Percentiles rank a stretch among this genome's conserved stretches.
These are phyloP conservation scores for Epichloe elymi DNA, from an alignment of 2,329 filamentous ascomycete genomes.

Conservation along the genomic window DNA sequence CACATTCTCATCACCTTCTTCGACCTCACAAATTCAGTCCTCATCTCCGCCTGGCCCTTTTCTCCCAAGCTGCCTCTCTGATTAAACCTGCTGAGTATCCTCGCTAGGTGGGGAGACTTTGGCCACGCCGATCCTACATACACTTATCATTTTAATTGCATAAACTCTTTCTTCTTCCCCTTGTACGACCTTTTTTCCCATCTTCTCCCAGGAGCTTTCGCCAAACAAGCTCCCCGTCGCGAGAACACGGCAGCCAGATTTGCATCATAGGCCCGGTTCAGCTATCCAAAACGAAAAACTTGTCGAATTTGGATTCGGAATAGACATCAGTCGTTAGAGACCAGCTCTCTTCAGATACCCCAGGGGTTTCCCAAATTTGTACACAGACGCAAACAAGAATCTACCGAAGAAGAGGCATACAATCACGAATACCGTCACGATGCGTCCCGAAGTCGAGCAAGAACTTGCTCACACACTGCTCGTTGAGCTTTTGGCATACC, in stretches of 20 bases:
- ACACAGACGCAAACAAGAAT: not conserved
- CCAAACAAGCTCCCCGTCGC: conserved; percentile 3
- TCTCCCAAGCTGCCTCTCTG: not conserved
- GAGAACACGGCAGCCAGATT: not conserved
- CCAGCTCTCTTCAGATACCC: not conserved
- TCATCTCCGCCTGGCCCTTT: not conserved
- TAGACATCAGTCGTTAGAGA: not conserved
- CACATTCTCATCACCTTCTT: not conserved
- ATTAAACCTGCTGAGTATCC: conserved; percentile 7
- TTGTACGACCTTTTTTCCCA: conserved; percentile 6
- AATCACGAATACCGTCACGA: conserved; percentile 32
- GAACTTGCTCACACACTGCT: conserved; percentile 97
- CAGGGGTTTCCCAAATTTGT: not conserved
- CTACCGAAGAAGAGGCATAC: not conserved
- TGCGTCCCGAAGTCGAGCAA: conserved; percentile 98
- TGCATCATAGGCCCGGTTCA: not conserved
- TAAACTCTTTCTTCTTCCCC: conserved; percentile 6
- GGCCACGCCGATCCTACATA: conserved; percentile 11
- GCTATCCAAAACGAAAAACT: not conserved
- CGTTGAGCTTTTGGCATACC: conserved; percentile 96
- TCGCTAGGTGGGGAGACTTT: conserved; percentile 14
- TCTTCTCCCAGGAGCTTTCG: conserved; percentile 10
- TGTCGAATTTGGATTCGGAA: not conserved
- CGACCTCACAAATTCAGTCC: not conserved
- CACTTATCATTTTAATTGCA: conserved; percentile 6